A percentile compares a stretch with the other conserved stretches of the same genome.
Evolutionary conservation across 2,329 filamentous ascomycete genomes (phyloP).

Genomic region (Aspergillus sp.): DNA sequence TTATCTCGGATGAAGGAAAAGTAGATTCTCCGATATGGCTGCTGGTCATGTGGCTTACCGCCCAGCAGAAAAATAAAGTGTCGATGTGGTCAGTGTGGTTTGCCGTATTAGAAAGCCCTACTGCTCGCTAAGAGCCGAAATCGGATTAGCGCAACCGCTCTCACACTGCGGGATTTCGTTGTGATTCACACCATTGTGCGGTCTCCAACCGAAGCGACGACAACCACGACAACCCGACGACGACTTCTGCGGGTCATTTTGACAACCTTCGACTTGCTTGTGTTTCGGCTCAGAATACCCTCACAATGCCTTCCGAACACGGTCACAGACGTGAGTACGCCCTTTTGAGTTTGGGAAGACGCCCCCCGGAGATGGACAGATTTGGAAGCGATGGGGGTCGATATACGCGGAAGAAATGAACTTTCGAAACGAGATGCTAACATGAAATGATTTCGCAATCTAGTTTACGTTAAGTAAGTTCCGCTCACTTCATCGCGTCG

Average conservation of each 20-base stretch:
- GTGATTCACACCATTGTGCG: slow-evolving; percentile 34
- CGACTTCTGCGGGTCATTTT: slow-evolving; percentile 48
- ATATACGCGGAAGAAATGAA: background rate
- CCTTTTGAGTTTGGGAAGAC: slow-evolving; percentile 11
- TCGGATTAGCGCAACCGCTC: slow-evolving; percentile 40
- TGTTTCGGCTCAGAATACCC: slow-evolving; percentile 50
- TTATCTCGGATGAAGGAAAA: slow-evolving; percentile 23
- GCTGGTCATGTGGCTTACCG: background rate
- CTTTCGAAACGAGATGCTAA: slow-evolving; percentile 33
- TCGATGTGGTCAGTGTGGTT: too few relatives aligned
- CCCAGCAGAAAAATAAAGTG: too few relatives aligned
- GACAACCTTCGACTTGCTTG: slow-evolving; percentile 48
- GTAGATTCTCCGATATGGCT: slow-evolving; percentile 10
- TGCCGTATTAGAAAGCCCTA: slow-evolving; percentile 31
- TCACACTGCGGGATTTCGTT: slow-evolving; percentile 36
- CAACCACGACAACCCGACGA: slow-evolving; percentile 47
- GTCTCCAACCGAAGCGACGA: slow-evolving; percentile 45
- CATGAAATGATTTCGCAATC: slow-evolving; percentile 29
- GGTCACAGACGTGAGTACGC: slow-evolving; percentile 82
- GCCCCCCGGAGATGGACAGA: background rate
- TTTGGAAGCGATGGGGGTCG: background rate
- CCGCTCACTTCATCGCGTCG: slow-evolving; percentile 30
- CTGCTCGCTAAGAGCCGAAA: slow-evolving; percentile 43
- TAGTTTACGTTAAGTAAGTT: slow-evolving; percentile 91
- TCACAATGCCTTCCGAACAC: slow-evolving; percentile 86